Conservation (phyloP, 805 yeast genomes). For the Metschnikowia sp. region DNA sequence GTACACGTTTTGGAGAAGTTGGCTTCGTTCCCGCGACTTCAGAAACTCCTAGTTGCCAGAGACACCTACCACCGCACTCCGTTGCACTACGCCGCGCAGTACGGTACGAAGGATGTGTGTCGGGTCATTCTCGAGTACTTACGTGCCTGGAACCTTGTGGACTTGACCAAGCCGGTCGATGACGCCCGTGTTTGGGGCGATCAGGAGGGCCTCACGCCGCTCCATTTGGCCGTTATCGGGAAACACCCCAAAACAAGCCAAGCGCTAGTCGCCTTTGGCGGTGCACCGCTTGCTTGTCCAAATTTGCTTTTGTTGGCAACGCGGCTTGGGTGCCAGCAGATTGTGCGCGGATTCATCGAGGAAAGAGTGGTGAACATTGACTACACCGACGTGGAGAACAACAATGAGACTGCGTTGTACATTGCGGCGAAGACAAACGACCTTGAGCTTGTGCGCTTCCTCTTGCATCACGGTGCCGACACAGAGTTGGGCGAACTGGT, state of each 20-base stretch:
- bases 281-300: slow-evolving; percentile 46
- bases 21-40: slow-evolving; percentile 14
- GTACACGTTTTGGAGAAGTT: slow-evolving; percentile 55
- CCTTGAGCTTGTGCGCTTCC: slow-evolving; percentile 47
- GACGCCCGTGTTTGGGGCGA: slow-evolving; percentile 64
- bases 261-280: slow-evolving; percentile 47
- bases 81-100: slow-evolving; percentile 84
- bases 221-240: slow-evolving; percentile 80
- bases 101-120: slow-evolving; percentile 69
- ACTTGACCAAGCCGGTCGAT: slow-evolving; percentile 49
- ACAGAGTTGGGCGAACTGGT: slow-evolving; percentile 72
- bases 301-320: slow-evolving; percentile 64
- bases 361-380: slow-evolving; percentile 63
- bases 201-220: slow-evolving; percentile 74
- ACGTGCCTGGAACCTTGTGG: slow-evolving; percentile 58
- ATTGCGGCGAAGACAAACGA: slow-evolving; percentile 68
- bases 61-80: slow-evolving; percentile 84
- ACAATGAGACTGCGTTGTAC: slow-evolving; percentile 77
- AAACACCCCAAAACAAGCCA: slow-evolving; percentile 75
- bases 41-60: slow-evolving; percentile 47
- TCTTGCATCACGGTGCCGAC: slow-evolving; percentile 61
- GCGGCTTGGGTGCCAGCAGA: slow-evolving; percentile 56
- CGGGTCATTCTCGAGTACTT: slow-evolving; percentile 54
- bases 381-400: slow-evolving; percentile 54
- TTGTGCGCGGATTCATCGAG: slow-evolving; percentile 51